These are phyloP conservation scores for Daldinia grandis DNA, from an alignment of 495 filamentous ascomycete genomes.

Conservation along the genomic window DNA sequence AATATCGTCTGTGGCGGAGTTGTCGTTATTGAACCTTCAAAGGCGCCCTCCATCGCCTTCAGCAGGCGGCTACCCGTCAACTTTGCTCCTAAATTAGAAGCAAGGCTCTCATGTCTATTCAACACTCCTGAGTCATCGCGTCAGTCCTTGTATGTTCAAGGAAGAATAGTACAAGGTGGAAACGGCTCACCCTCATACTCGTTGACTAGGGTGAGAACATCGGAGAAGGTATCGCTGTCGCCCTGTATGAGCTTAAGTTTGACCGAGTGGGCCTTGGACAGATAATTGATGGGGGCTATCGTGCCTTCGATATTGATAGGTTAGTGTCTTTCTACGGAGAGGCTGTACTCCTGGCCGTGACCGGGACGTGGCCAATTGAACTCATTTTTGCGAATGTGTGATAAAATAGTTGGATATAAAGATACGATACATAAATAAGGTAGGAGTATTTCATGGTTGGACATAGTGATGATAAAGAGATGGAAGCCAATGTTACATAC, in stretches of 20 bases:
- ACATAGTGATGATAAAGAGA: conserved; percentile 7
- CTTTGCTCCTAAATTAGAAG: conserved; percentile 83
- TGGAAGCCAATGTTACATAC: conserved; percentile 22
- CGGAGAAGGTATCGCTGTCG: conserved; percentile 54
- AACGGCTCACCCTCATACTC: conserved; percentile 70
- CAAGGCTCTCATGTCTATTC: conserved; percentile 84
- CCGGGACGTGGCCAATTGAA: neutral
- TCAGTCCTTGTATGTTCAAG: conserved; percentile 22
- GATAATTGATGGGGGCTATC: conserved; percentile 82
- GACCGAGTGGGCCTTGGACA: conserved; percentile 53
- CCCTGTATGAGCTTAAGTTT: conserved; percentile 57
- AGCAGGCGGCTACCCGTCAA: conserved; percentile 83
- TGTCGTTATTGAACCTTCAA: conserved; percentile 80
- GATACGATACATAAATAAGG: conserved; percentile 16
- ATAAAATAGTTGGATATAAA: conserved; percentile 30
- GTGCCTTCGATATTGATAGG: conserved; percentile 45
- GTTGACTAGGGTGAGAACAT: conserved; percentile 69
- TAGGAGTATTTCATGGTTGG: conserved; percentile 3
- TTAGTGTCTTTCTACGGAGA: conserved; percentile 19
- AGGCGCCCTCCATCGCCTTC: conserved; percentile 84
- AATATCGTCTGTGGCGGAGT: conserved; percentile 53
- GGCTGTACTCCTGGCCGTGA: neutral
- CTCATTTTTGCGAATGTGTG: neutral
- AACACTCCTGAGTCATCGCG: conserved; percentile 65
- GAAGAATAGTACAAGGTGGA: neutral